A percentile compares a stretch with the other conserved stretches of the same genome.
phyloP scores from a whole-genome alignment of 192 early-diverging fungal genomes.

The Backusella macrospora region DNA sequence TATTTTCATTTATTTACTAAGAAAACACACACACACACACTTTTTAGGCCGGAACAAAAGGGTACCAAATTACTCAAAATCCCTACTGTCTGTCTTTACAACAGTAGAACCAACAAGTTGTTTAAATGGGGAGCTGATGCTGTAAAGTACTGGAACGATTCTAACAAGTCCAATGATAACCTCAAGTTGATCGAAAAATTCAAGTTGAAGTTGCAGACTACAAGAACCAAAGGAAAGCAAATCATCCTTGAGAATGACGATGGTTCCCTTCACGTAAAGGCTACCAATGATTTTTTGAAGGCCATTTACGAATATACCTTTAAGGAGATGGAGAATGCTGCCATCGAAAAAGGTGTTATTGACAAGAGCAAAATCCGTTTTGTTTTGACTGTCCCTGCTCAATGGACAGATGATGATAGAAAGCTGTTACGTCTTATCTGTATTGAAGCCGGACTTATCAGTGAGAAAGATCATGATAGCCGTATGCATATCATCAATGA shows the following conservation, averaged over 20 bases:
- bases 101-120: neutral
- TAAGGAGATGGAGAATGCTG: neutral
- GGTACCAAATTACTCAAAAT: neutral
- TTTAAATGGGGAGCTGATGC: constrained; percentile 5
- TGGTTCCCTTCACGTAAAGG: neutral
- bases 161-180: neutral
- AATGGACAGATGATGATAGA: constrained; percentile 8
- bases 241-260: constrained; percentile 6
- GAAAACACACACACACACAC: neutral
- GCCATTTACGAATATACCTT: constrained; percentile 3
- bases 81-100: constrained; percentile 2
- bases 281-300: constrained; percentile 15
- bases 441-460: constrained; percentile 11
- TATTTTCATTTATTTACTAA: neutral
- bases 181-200: neutral
- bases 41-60: neutral
- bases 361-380: constrained; percentile 8
- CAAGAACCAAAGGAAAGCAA: neutral
- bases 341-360: neutral
- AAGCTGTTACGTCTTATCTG: neutral
- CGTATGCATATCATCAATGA: constrained; percentile 10
- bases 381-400: constrained; percentile 15
- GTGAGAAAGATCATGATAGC: constrained; percentile 7
- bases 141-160: neutral
- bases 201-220: neutral